Percentiles rank a stretch among this genome's conserved stretches.
phyloP scores from a whole-genome alignment of 768 basidiomycete species.

The Lentinula aciculospora region DNA sequence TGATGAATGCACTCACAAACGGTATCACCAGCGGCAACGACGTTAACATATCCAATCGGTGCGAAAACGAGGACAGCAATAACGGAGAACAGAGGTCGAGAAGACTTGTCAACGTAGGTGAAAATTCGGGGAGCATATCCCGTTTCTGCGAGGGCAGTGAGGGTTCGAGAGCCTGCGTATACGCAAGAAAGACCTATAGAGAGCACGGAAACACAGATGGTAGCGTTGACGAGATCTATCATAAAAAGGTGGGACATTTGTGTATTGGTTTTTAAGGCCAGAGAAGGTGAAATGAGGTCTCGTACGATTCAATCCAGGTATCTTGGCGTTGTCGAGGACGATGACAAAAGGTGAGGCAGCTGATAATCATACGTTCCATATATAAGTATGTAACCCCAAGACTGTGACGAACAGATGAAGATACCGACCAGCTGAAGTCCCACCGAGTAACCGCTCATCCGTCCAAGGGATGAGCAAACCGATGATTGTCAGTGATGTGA shows the following conservation, averaged over 20 bases:
- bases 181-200: slow-evolving; percentile 41
- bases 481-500: slow-evolving; percentile 37
- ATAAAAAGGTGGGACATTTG: not conserved
- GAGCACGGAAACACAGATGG: slow-evolving; percentile 40
- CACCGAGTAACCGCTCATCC: slow-evolving; percentile 30
- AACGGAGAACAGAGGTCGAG: slow-evolving; percentile 38
- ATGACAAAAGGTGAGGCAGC: slow-evolving; percentile 44
- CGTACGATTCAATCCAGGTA: slow-evolving; percentile 37
- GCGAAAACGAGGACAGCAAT: slow-evolving; percentile 29
- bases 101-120: slow-evolving; percentile 40
- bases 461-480: slow-evolving; percentile 32
- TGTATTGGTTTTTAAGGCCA: no score
- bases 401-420: not conserved
- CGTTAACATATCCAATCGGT: slow-evolving; percentile 36
- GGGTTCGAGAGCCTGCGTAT: slow-evolving; percentile 39
- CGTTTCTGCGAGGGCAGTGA: slow-evolving; percentile 40
- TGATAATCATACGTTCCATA: not conserved
- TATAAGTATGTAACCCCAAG: not conserved
- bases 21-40: slow-evolving; percentile 25
- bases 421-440: slow-evolving; percentile 24
- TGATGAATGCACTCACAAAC: slow-evolving; percentile 26
- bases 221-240: slow-evolving; percentile 33
- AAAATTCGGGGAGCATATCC: slow-evolving; percentile 41
- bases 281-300: no score
- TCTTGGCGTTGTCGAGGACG: slow-evolving; percentile 30